Evolutionary conservation across 495 filamentous ascomycete species (phyloP).

Genomic region (Neurospora sp.): DNA sequence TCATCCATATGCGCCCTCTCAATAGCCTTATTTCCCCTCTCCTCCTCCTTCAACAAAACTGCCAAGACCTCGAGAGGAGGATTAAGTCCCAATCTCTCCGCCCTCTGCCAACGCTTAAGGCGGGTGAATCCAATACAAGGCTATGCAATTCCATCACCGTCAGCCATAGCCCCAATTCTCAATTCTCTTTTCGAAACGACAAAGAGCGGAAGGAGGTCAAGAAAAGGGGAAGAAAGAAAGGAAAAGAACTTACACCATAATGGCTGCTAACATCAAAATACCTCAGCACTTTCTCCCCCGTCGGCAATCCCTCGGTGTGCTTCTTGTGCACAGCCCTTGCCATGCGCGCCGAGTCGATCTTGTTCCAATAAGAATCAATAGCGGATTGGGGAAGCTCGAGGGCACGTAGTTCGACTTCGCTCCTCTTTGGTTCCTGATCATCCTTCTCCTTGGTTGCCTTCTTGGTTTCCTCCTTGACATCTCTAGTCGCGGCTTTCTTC

Average conservation of each 20-base stretch:
- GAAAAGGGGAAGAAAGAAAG: neutral
- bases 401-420: conserved; percentile 41
- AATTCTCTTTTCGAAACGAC: neutral
- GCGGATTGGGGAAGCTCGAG: conserved; percentile 49
- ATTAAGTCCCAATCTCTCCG: conserved; percentile 63
- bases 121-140: conserved; percentile 82
- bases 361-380: conserved; percentile 62
- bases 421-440: neutral
- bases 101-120: conserved; percentile 78
- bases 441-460: neutral
- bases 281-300: conserved; percentile 75
- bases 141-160: conserved; percentile 26
- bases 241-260: conserved; percentile 66
- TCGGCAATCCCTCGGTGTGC: conserved; percentile 41
- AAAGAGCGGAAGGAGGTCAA: neutral
- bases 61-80: conserved; percentile 91
- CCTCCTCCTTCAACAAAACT: conserved; percentile 66
- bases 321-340: conserved; percentile 54
- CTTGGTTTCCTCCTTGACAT: conserved; percentile 2
- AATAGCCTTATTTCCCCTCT: conserved; percentile 30
- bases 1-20: conserved; percentile 75
- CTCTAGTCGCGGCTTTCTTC: conserved; percentile 21
- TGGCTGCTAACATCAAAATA: conserved; percentile 83
- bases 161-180: neutral
- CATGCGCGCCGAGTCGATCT: conserved; percentile 48